phyloP scores from a whole-genome alignment of 345 rosid genomes.

The Boechera stricta region DNA sequence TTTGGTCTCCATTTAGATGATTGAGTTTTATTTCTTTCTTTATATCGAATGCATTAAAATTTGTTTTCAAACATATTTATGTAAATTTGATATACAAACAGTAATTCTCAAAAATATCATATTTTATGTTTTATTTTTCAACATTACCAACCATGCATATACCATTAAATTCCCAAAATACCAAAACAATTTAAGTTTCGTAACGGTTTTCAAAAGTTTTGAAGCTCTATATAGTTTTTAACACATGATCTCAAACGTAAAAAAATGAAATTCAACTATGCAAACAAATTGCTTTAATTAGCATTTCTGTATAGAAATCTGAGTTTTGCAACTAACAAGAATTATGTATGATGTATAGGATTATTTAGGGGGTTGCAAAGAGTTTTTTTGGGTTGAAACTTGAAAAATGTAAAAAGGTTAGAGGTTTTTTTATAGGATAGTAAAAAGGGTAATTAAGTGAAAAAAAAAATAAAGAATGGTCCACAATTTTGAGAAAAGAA shows the following conservation, averaged over 20 bases:
- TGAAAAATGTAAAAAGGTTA: neutral
- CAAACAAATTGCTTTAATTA: neutral
- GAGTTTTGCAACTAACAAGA: neutral
- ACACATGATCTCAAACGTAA: neutral
- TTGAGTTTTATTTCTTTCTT: neutral
- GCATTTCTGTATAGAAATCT: neutral
- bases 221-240: neutral
- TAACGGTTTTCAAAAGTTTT: too few species aligned
- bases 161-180: too few species aligned
- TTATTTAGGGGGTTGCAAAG: neutral
- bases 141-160: neutral
- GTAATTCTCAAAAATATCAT: neutral
- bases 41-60: neutral
- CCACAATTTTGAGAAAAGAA: slow-evolving; percentile 44
- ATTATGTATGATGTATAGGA: neutral
- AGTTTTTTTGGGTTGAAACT: neutral
- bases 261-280: neutral
- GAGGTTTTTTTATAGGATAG: neutral
- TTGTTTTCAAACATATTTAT: neutral
- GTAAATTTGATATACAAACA: neutral
- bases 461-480: slow-evolving; percentile 37
- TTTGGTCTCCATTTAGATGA: slow-evolving; percentile 18
- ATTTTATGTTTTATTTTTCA: too few species aligned
- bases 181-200: neutral
- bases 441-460: slow-evolving; percentile 29